Conservation (phyloP, 805 yeast genomes). For the Ogataea chonburiensis region DNA sequence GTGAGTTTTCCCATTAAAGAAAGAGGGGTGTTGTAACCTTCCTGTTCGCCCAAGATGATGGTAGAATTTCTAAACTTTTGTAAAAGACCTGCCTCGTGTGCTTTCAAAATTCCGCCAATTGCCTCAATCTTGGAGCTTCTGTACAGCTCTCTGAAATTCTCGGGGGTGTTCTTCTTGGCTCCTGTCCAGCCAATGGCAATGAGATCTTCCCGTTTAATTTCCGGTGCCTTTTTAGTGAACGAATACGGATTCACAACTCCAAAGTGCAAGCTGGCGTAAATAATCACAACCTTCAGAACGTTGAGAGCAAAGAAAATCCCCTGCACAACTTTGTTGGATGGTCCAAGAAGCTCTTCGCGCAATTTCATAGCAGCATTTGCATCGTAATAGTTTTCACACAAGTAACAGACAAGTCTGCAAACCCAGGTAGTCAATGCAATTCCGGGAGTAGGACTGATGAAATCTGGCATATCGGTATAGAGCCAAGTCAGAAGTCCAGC, state of each 20-base stretch:
- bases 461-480: constrained; percentile 91
- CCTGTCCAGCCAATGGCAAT: constrained; percentile 92
- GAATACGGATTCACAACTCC: constrained; percentile 81
- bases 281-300: constrained; percentile 52
- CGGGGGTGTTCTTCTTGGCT: constrained; percentile 66
- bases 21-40: constrained; percentile 66
- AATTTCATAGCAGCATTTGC: constrained; percentile 45
- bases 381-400: constrained; percentile 37
- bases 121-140: constrained; percentile 61
- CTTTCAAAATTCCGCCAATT: constrained; percentile 52
- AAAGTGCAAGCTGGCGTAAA: constrained; percentile 57
- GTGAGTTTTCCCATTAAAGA: constrained; percentile 8
- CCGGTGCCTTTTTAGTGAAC: constrained; percentile 39
- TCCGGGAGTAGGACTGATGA: constrained; percentile 89
- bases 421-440: constrained; percentile 68
- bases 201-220: constrained; percentile 52
- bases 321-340: constrained; percentile 49
- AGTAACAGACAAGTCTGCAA: constrained; percentile 30
- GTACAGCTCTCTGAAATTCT: constrained; percentile 68
- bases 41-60: constrained; percentile 64
- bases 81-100: constrained; percentile 72
- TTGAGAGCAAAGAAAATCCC: constrained; percentile 72
- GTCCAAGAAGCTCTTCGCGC: constrained; percentile 45
- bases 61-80: constrained; percentile 58
- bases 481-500: constrained; percentile 64